These are phyloP conservation scores for Fusarium continuum DNA, from an alignment of 2,329 filamentous ascomycete species.

Conservation along the genomic window DNA sequence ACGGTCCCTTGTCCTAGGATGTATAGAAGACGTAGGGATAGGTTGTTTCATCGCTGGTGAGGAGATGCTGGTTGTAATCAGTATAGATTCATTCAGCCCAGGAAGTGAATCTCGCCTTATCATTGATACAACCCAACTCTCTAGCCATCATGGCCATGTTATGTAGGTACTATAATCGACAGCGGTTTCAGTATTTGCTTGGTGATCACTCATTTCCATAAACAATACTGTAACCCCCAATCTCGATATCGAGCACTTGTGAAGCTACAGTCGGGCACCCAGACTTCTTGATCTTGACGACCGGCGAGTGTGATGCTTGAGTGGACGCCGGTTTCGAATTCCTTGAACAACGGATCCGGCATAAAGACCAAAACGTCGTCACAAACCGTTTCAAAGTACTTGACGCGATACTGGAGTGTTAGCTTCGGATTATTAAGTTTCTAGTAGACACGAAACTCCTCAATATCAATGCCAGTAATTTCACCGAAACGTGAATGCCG, in stretches of 20 bases:
- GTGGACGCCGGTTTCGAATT: conserved; percentile 48
- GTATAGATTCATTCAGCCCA: conserved; percentile 46
- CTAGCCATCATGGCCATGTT: conserved; percentile 49
- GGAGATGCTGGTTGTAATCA: conserved; percentile 49
- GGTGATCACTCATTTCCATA: conserved; percentile 55
- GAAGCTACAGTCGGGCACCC: conserved; percentile 54
- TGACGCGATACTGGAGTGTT: conserved; percentile 33
- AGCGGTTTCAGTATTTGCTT: conserved; percentile 57
- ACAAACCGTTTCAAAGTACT: conserved; percentile 41
- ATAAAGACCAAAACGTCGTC: conserved; percentile 48
- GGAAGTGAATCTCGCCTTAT: conserved; percentile 39
- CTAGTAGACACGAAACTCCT: conserved; percentile 51
- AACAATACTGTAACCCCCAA: conserved; percentile 54
- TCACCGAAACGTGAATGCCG: conserved; percentile 53
- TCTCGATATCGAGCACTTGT: conserved; percentile 54
- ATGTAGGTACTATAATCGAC: conserved; percentile 54
- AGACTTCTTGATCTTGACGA: conserved; percentile 46
- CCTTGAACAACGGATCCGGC: conserved; percentile 52
- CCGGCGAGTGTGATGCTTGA: conserved; percentile 50
- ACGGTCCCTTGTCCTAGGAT: conserved; percentile 48
- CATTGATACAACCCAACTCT: conserved; percentile 38
- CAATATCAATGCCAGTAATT: conserved; percentile 50
- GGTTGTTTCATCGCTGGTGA: conserved; percentile 43
- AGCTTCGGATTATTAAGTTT: conserved; percentile 37
- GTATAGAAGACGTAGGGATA: conserved; percentile 53